Base-by-base conservation (phyloP, 768 basidiomycete genomes). In the Auricularia heimuer region DNA sequence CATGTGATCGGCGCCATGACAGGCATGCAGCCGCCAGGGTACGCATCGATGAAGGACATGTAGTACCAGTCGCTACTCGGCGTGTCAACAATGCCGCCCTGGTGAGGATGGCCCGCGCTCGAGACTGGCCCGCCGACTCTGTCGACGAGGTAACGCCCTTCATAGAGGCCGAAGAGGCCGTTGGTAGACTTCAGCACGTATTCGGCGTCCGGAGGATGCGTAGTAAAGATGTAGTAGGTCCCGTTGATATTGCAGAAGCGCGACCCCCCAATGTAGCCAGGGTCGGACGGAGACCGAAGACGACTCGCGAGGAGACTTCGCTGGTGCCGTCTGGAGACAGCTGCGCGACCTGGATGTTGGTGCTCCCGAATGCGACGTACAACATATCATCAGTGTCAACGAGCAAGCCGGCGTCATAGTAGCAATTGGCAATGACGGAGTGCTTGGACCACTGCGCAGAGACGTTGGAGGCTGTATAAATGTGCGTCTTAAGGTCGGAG, bases 391-490 rank as follows among this genome's bases (percentile, higher is more conserved):
- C 62, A 33, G 44, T 44, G 33, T 66, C 65, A 18, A 66, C 44
- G 11, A 66, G 62, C 18, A 64, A 21, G 21, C 65, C 65, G 36
- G 42, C 7, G 62, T 66, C 65, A 34, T 66, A 66, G 45, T 63
- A 63, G 45, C 65, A 66, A 21, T 63, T 42, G 39, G 4, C 12
- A 14, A 42, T 42, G 39, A 42, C 39, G 39, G 3, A 7, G 39
- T 42, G 39, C 12, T 42, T 42, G 39, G 3, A 42, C 39, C 3
- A 42, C 7, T 7, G 7, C 7, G 39, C 39, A 8, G 39, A 42
- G 39, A 4, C 39, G 39, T 42, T 42, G 8, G 39, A 42, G 8
- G 39, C 39, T 7, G 39, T 4, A 3, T 42, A 42, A 42, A 42
- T 42, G 39, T 42, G 4, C 39, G 39, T 42, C 39, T 42, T 42